Percentiles rank a stretch among this genome's conserved stretches.
phyloP scores from a whole-genome alignment of 2,329 filamentous ascomycete species.

The Claviceps sp. region DNA sequence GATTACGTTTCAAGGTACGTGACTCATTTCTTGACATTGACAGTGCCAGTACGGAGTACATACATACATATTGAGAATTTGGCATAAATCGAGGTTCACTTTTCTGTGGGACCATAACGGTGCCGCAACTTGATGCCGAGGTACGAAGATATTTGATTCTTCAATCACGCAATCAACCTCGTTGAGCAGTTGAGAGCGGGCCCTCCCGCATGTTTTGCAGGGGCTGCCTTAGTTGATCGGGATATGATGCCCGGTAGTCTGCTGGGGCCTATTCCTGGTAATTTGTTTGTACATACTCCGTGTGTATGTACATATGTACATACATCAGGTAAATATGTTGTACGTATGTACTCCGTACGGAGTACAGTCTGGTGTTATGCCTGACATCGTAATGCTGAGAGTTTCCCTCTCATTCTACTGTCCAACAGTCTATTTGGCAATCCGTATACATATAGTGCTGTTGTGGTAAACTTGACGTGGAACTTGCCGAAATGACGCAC shows the following conservation, averaged over 20 bases:
- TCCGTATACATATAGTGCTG: background rate
- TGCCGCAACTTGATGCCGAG: background rate
- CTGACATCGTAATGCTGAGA: no score
- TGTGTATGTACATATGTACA: no score
- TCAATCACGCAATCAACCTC: no score
- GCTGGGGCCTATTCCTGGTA: no score
- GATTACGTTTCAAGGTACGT: background rate
- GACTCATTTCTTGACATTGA: background rate
- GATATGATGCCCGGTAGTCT: background rate
- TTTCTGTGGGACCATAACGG: background rate
- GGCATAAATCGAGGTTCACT: background rate
- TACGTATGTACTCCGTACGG: no score
- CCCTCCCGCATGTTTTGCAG: background rate
- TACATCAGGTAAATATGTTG: no score
- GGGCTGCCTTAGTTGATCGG: background rate
- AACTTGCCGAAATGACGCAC: conserved; percentile 1
- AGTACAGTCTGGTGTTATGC: no score
- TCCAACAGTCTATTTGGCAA: background rate
- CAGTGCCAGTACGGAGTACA: background rate
- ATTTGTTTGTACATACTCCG: no score
- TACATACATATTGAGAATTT: no score
- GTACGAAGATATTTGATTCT: background rate
- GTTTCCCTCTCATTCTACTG: no score
- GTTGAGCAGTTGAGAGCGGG: background rate
- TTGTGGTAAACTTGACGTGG: background rate